Base-by-base conservation (phyloP, 192 early-diverging fungal genomes). In the Coemansia sp. region DNA sequence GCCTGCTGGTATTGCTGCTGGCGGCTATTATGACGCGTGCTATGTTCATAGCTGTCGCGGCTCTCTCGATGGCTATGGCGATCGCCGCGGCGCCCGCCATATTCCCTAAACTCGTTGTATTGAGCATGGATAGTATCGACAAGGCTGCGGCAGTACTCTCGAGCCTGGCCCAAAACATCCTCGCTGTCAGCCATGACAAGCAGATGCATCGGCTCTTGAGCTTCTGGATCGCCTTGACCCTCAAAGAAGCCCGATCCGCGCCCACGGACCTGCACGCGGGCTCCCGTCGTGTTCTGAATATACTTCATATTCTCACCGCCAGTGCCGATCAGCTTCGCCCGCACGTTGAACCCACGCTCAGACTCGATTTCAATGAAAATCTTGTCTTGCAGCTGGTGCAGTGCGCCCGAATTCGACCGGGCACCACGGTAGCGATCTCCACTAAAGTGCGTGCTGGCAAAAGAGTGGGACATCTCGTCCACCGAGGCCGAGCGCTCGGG, bases 271-370 rank as follows among this genome's bases (percentile, higher is more conserved):
- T 93, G 86, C 17, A 95, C 85, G 6, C 85, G 81, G 17, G 89
- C 82, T 0, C 80, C 75, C 3, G 93, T 90, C 31, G 85, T 85
- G 38, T 78, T 79, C 60, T 93, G 87, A 42, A 95, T 92, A 64
- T 92, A 90, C 63, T 93, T 91, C 44, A 95, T 88, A 69, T 89
- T 91, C 20, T 68, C 68, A 15, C 84, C 78, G 0, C 73, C 79
- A 17, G 91, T 90, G 9, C 93, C 93, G 39, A 94, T 85, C 25
- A 95, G 81, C 64, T 94, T 94, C 23, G 88, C 88, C 10, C 90
- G 83, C 20, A 90, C 75, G 63, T 93, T 90, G 67, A 90, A 94
- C 2, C 78, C 74, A n/a, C 83, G 81, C 26, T 83, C 82, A 2
- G 83, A 81, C 36, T 88, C 87, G 22, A 93, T 85, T 5, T 83